Evolutionary conservation across 768 basidiomycete genomes (phyloP).

Genomic region (Pseudohyphozyma bogoriensis): DNA sequence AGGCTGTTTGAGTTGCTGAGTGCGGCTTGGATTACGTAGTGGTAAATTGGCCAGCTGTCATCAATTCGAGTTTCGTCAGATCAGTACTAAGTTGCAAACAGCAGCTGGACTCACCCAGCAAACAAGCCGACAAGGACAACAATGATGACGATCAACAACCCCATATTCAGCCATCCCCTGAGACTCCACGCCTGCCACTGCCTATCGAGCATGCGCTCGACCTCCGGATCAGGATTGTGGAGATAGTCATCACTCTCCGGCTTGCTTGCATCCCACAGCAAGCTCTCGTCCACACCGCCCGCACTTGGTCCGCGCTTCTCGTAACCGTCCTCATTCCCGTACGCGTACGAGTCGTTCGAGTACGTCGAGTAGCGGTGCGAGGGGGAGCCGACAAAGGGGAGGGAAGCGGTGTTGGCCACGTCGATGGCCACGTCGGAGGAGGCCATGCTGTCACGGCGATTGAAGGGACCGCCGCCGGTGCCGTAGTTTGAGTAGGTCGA

Average conservation of each 20-base stretch:
- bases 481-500: slow-evolving; percentile 16
- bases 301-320: too few relatives aligned
- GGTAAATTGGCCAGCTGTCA: slow-evolving; percentile 57
- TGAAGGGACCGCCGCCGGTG: slow-evolving; percentile 11
- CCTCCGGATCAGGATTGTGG: slow-evolving; percentile 38
- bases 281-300: too few relatives aligned
- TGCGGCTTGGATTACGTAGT: slow-evolving; percentile 2
- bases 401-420: slow-evolving; percentile 5
- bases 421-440: slow-evolving; percentile 22
- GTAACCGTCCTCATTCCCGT: too few relatives aligned
- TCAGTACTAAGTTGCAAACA: too few relatives aligned
- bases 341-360: too few relatives aligned
- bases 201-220: slow-evolving; percentile 39
- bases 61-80: neutral
- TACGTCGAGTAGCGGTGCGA: slow-evolving; percentile 4
- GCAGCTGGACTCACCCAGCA: slow-evolving; percentile 69
- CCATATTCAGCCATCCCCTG: slow-evolving; percentile 70
- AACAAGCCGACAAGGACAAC: slow-evolving; percentile 67
- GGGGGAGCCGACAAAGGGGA: slow-evolving; percentile 1
- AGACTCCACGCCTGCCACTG: slow-evolving; percentile 64
- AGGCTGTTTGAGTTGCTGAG: neutral
- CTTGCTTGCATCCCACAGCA: slow-evolving; percentile 33
- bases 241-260: slow-evolving; percentile 29
- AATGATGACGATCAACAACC: slow-evolving; percentile 61
- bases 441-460: slow-evolving; percentile 23